Conservation (phyloP, 768 basidiomycete genomes). For the Lentinus tigrinus region DNA sequence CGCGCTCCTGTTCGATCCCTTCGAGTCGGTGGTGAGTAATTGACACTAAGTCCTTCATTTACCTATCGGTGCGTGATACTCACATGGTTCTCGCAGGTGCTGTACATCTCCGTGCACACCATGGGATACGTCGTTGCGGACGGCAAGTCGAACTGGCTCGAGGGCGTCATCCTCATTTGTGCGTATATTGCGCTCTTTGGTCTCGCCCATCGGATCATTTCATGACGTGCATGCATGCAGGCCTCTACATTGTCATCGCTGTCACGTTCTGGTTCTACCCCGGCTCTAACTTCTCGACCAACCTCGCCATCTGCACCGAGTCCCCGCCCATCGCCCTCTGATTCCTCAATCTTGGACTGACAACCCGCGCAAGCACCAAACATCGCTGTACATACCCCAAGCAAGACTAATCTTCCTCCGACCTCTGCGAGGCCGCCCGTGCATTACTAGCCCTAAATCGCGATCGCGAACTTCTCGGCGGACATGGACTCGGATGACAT, state of each 20-base stretch:
- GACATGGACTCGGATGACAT: conserved; percentile 1
- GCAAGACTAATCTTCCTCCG: background rate
- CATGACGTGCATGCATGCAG: conserved; percentile 21
- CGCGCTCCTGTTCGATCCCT: conserved; percentile 83
- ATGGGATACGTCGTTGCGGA: conserved; percentile 86
- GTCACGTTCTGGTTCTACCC: conserved; percentile 57
- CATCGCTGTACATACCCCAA: background rate
- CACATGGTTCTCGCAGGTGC: conserved; percentile 18
- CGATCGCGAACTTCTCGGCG: background rate
- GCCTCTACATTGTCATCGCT: conserved; percentile 55
- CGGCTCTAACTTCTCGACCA: conserved; percentile 34
- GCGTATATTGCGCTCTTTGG: conserved; percentile 10
- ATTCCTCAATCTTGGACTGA: background rate
- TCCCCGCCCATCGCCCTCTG: conserved; percentile 13
- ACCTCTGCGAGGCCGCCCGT: conserved; percentile 7
- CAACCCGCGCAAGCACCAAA: background rate
- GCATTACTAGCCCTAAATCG: conserved; percentile 9
- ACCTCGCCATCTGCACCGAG: conserved; percentile 26
- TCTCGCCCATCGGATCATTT: conserved; percentile 1
- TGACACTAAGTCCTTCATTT: no score
- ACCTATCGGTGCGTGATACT: background rate
- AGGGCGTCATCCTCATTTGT: conserved; percentile 80
- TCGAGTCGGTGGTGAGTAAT: conserved; percentile 59
- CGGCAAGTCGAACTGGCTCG: conserved; percentile 91
- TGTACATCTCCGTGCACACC: conserved; percentile 52